Conservation (phyloP, 768 basidiomycete species). For the Auricularia cornea region DNA sequence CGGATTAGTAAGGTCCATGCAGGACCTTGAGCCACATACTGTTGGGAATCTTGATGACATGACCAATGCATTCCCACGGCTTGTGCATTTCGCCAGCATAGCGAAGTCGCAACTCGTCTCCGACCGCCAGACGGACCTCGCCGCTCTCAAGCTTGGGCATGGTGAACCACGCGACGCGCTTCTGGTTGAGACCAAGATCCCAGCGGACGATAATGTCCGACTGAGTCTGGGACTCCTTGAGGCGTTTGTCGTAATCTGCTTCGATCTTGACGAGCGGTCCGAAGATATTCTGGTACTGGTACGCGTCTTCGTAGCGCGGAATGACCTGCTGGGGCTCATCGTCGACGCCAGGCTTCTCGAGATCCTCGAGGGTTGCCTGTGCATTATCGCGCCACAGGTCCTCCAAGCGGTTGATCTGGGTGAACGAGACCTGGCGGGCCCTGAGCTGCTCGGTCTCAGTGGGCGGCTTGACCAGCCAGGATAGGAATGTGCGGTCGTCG, state of each 20-base stretch:
- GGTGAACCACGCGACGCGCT: constrained; percentile 96
- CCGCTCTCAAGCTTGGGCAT: constrained; percentile 97
- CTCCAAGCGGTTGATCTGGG: constrained; percentile 94
- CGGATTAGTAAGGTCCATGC: neutral
- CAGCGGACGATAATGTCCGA: constrained; percentile 93
- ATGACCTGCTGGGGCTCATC: constrained; percentile 94
- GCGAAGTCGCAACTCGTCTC: constrained; percentile 86
- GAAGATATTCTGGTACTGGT: constrained; percentile 99
- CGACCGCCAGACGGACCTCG: constrained; percentile 92
- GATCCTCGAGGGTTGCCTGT: constrained; percentile 87
- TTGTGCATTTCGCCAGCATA: constrained; percentile 87
- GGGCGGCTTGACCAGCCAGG: constrained; percentile 97
- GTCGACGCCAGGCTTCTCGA: constrained; percentile 95
- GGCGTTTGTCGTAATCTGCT: constrained; percentile 94
- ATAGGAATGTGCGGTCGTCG: constrained; percentile 97
- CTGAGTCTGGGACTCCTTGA: constrained; percentile 98
- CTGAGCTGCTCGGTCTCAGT: constrained; percentile 93
- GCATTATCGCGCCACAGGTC: constrained; percentile 98
- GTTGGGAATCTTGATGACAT: constrained; percentile 98
- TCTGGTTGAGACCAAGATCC: constrained; percentile 98
- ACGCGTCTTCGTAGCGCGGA: constrained; percentile 92
- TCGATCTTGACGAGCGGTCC: constrained; percentile 99
- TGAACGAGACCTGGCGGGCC: constrained; percentile 93
- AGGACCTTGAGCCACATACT: constrained; percentile 45
- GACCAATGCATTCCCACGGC: constrained; percentile 94